Percentiles rank a stretch among this genome's conserved stretches.
Evolutionary conservation across 2,329 filamentous ascomycete genomes (phyloP).

Genomic region (Cercospora berteroae): DNA sequence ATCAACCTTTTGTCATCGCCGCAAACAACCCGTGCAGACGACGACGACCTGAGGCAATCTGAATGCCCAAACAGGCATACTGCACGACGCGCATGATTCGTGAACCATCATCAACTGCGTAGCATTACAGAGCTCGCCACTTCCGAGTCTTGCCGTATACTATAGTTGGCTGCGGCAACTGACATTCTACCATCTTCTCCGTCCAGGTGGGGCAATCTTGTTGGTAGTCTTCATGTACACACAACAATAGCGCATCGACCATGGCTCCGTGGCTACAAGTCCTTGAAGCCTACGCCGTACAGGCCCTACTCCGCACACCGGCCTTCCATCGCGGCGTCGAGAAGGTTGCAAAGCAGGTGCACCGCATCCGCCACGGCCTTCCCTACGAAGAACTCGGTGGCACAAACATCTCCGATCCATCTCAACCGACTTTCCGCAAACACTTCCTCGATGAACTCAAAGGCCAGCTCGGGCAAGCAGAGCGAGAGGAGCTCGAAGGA

Average conservation of each 20-base stretch:
- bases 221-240: not conserved
- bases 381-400: conserved; percentile 52
- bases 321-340: conserved; percentile 56
- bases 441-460: conserved; percentile 55
- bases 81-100: not conserved
- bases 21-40: not conserved
- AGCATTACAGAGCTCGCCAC: not conserved
- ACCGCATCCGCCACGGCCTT: conserved; percentile 47
- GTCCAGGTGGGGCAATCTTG: not conserved
- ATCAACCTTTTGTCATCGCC: not conserved
- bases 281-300: conserved; percentile 40
- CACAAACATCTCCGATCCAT: conserved; percentile 45
- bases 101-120: not conserved
- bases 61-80: not conserved
- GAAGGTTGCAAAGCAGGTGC: conserved; percentile 49
- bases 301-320: conserved; percentile 53
- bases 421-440: conserved; percentile 43
- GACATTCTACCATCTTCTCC: not conserved
- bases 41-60: not conserved
- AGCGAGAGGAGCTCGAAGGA: conserved; percentile 25
- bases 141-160: not conserved
- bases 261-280: conserved; percentile 41
- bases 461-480: conserved; percentile 32
- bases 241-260: not conserved
- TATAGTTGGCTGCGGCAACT: not conserved